phyloP scores from a whole-genome alignment of 176 grass and related monocot species.

The Ananas comosus region DNA sequence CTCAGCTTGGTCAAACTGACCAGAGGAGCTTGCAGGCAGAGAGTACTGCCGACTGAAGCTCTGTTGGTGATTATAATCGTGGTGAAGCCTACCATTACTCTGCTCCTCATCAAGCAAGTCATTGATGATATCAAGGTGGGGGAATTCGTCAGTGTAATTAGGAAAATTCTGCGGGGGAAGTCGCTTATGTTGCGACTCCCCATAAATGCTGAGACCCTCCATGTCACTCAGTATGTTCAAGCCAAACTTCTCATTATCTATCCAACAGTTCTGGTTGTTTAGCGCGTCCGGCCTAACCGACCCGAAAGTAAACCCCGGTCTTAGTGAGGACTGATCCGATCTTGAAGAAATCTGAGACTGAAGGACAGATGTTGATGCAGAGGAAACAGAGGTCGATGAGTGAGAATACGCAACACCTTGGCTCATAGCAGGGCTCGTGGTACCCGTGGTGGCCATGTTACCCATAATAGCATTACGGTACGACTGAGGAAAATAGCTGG shows the following conservation, averaged over 20 bases:
- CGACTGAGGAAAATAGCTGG: conserved; percentile 55
- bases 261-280: conserved; percentile 26
- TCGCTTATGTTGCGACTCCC: conserved; percentile 33
- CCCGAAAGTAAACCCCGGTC: conserved; percentile 55
- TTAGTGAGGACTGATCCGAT: conserved; percentile 34
- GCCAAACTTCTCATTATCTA: conserved; percentile 27
- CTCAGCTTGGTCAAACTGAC: conserved; percentile 36
- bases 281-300: conserved; percentile 47
- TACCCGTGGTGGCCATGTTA: conserved; percentile 31
- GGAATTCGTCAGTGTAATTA: conserved; percentile 69
- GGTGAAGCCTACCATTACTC: conserved; percentile 24
- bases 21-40: conserved; percentile 49
- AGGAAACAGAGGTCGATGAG: conserved; percentile 35
- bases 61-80: conserved; percentile 16
- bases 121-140: conserved; percentile 98
- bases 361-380: conserved; percentile 32
- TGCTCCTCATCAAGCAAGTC: conserved; percentile 86
- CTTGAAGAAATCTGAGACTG: conserved; percentile 28
- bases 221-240: conserved; percentile 36
- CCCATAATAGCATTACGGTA: conserved; percentile 94
- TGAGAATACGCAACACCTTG: conserved; percentile 24
- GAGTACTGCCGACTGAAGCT: conserved; percentile 62
- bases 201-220: conserved; percentile 39
- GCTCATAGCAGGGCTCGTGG: conserved; percentile 3
- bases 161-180: conserved; percentile 40